Evolutionary conservation across 208 protist genomes (phyloP).

Genomic region (Trypanosoma avium): DNA sequence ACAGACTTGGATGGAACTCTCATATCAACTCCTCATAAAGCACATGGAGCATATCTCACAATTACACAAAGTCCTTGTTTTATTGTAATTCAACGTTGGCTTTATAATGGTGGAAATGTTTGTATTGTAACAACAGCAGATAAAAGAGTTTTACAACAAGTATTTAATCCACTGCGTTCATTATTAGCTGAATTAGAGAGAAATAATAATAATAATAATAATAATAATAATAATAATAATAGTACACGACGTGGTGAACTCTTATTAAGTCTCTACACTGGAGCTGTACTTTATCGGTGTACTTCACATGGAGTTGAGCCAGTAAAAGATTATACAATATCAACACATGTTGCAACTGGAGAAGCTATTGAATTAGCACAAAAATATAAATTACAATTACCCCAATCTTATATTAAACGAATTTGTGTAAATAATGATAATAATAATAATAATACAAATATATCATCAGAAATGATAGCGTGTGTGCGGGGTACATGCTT

Average conservation of each 20-base stretch:
- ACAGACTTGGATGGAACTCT: conserved; percentile 83
- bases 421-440: background rate
- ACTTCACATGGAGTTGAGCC: conserved; percentile 41
- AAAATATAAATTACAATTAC: conserved; percentile 32
- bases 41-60: conserved; percentile 66
- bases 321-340: conserved; percentile 50
- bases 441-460: background rate
- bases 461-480: conserved; percentile 13
- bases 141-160: conserved; percentile 61
- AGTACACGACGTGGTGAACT: conserved; percentile 40
- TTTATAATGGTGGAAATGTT: conserved; percentile 69
- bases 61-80: conserved; percentile 67
- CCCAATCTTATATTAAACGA: conserved; percentile 19
- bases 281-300: conserved; percentile 78
- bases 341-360: conserved; percentile 61
- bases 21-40: conserved; percentile 84
- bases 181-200: conserved; percentile 21
- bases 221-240: background rate
- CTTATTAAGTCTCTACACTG: conserved; percentile 79
- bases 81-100: conserved; percentile 52
- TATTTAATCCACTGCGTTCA: conserved; percentile 57
- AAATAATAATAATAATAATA: background rate
- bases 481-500: conserved; percentile 82
- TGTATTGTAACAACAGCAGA: conserved; percentile 86
- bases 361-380: conserved; percentile 47